Base-by-base conservation (phyloP, 257 asterid species). In the Gentiana macrophylla region DNA sequence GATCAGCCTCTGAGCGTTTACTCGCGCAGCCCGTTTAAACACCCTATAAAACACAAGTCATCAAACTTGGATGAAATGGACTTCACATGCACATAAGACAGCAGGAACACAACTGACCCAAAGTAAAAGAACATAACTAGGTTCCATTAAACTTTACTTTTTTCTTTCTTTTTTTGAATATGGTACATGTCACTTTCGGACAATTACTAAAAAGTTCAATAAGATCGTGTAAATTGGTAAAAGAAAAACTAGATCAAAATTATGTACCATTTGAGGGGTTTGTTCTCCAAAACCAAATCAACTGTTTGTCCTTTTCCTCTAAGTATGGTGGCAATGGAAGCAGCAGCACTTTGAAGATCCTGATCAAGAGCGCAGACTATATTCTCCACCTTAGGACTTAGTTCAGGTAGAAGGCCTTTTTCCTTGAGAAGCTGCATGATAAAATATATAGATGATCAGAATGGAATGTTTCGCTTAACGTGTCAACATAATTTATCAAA, bases 251-350 rank as follows among this genome's bases (percentile, higher is more conserved):
- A 38, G 8, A 48, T 9, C 15, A 59, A 37, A 37, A 55, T 24
- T 13, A 50, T 61, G 37, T 72, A 91, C 98, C 98, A 87, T 68
- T 91, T 91, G 5, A 91, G 93, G 32, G 98, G 90, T 73, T 83
- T 92, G 70, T 79, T 76, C 79, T 88, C 98, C 74, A 92, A 66
- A 66, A 92, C 94, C 79, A 92, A 73, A 74, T 84, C 98, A 37
- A 83, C 95, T 5, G 78, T 78, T 70, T 83, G 95, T 57, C 95
- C 94, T 58, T 85, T 83, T 51, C 69, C 93, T 76, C 98, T 73
- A 67, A 92, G 97, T 68, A 65, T 72, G 43, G 80, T 75, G 57
- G 97, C 97, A 65, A 92, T 78, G 50, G 76, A 64, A 59, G 89
- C 78, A 37, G 95, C 97, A 15, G 82, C 83, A 52, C 87, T 86